Evolutionary conservation across 2,329 filamentous ascomycete genomes (phyloP), one percentile per base, ranked within the genome.

Genomic region (Colletotrichum sp.): DNA sequence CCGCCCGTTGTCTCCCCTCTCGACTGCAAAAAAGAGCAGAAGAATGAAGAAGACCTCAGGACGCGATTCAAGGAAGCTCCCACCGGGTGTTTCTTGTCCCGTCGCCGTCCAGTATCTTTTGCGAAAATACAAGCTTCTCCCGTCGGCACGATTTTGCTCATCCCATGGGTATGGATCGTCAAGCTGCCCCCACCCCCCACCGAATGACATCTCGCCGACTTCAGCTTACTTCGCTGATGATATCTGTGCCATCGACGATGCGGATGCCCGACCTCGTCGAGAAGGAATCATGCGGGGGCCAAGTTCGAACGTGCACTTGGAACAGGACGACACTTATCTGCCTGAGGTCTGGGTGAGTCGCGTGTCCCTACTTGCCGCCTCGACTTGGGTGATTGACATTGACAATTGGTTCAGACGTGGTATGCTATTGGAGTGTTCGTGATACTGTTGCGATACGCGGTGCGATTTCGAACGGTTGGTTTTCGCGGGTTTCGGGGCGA

Each of bases 391-490:
- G 26, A 26, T 26, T 26, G 26, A 26, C 26, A 26, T 26, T 26
- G 44, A 52, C 44, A 21, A 52, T 13, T 21, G 16, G 8, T 15
- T 3, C n/a, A 80, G 79, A 59, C 70, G 4, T 76, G 77, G 71
- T 79, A 79, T 44, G 64, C 32, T 5, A 64, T 78, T 1, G 79
- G 78, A 16, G 73, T 78, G 10, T 55, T 79, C 13, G 59, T 78
- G 16, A 79, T 79, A 28, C 18, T 79, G 2, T 9, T 79, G 2
- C 77, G 78, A 21, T 78, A 68, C 13, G 78, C 64, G 15, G 78
- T 78, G 2, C 78, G 78, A 24, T 34, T 78, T 8, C 77, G 78
- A n/a, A 79, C 74, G 1, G 78, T 80, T 5, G 78, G 79, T 2
- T 16, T 79, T n/a, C 13, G 21, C 2, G 79, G 77, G 1, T 78